Evolutionary conservation across 805 yeast species (phyloP).

Genomic region (Monosporozyma aquatica): DNA sequence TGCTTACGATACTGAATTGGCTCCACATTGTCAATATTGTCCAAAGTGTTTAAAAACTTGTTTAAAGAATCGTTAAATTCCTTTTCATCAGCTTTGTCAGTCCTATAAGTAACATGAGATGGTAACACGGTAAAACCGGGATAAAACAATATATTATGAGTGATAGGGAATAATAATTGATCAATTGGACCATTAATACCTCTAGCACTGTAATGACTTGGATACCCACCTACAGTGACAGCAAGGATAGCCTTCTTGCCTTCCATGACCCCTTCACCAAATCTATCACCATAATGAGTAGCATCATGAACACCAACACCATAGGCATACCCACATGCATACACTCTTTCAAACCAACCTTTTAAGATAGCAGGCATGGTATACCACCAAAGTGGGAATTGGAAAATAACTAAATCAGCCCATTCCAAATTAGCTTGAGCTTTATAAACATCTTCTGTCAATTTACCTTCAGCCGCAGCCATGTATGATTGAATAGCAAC

Average conservation of each 20-base stretch:
- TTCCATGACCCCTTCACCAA: conserved; percentile 20
- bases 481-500: conserved; percentile 14
- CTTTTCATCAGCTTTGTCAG: conserved; percentile 5
- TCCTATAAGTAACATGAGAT: conserved; percentile 9
- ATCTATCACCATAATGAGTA: conserved; percentile 8
- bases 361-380: conserved; percentile 27
- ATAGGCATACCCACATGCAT: conserved; percentile 19
- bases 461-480: conserved; percentile 9
- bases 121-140: conserved; percentile 19
- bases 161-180: conserved; percentile 17
- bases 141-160: conserved; percentile 17
- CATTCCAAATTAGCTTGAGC: conserved; percentile 26
- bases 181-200: conserved; percentile 20
- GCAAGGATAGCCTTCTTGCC: conserved; percentile 17
- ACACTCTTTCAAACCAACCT: conserved; percentile 27
- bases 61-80: conserved; percentile 2
- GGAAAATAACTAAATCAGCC: conserved; percentile 25
- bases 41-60: conserved; percentile 6
- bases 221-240: conserved; percentile 12
- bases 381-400: conserved; percentile 29
- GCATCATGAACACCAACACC: conserved; percentile 15
- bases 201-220: conserved; percentile 10
- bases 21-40: conserved; percentile 4
- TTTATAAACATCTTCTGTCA: conserved; percentile 23
- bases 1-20: conserved; percentile 17